Base-by-base conservation (phyloP, 495 filamentous ascomycete species). In the Amniculicola lignicola region DNA sequence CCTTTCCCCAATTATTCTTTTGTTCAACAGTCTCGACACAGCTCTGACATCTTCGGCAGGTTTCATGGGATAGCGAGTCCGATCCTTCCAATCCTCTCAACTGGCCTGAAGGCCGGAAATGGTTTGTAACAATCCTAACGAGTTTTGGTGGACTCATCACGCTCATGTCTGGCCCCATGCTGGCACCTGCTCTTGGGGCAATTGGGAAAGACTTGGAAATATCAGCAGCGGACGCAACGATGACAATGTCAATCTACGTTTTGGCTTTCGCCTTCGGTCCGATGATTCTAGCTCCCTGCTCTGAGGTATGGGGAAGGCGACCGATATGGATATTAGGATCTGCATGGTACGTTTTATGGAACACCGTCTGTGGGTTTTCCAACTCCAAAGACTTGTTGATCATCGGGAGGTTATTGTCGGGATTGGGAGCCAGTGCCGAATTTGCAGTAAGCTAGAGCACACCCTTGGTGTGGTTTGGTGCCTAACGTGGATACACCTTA, bases 111-210 rank as follows among this genome's bases (percentile, higher is more conserved):
- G 14, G 12, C 4, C 36, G 44, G 6, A 63, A 66, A 64, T 66
- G 63, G 63, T 42, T 41, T 11, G 40, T 53, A 6, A 56, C 62
- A 2, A 21, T 64, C 19, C 24, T 66, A 6, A 57, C 42, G 4
- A 59, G 51, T 25, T 21, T 54, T 9, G 55, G 48, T 22, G 63
- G 63, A 6, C 52, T 68, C 16, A 41, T 64, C n/a, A 55, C 60
- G 5, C 48, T 66, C 18, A 64, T 69, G 63, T 56, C 52, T 5
- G 50, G 56, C 2, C 43, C 63, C 3, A 69, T 69, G 57, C 42
- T 69, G 4, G 66, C 66, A 4, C 66, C 66, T 16, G 66, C 59
- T 0, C 44, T 69, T 2, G 23, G 18, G 7, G 27, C 28, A 1
- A 69, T 69, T 1, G 60, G 52, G 14, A 10, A 49, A 4, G 51